Base-by-base conservation (phyloP, 2,329 filamentous ascomycete species). In the Magnaporthiopsis rhizophila region DNA sequence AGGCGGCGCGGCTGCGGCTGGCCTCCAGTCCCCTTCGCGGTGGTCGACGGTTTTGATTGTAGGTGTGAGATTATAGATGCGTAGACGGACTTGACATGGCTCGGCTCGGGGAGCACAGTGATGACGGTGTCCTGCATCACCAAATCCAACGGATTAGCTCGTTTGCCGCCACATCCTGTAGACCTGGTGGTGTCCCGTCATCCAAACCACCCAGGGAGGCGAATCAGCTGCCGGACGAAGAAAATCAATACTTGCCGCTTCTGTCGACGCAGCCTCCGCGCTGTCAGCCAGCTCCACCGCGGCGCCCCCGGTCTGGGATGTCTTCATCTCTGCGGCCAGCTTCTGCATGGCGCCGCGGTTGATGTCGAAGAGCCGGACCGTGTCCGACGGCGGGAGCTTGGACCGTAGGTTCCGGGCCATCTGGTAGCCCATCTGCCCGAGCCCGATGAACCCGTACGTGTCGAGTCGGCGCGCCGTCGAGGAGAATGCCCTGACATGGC, bases 51-150 rank as follows among this genome's bases (percentile, higher is more conserved):
- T 3, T 3, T 3, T 3, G 57, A 28, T 30, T 26, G 62, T n/a
- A 56, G 30, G n/a, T 28, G 50, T 5, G 57, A 59, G 18, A n/a
- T 18, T 73, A 98, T 92, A 64, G 88, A 83, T 60, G 86, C 80
- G 75, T 92, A 97, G 56, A 97, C 92, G 62, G 84, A 84, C 72
- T 90, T 89, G 65, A 98, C 94, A 73, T 98, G 94, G 34, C 88
- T 83, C 1, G 94, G 92, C 71, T 96, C 92, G 0, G 95, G 95
- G 1, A 99, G 85, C 65, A 92, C 92, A 15, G 93, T 96, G 64
- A 99, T 87, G 67, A 96, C 86, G 36, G 87, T 89, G 77, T 93
- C 89, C 94, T 97, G 69, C 64, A 66, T 66, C 61, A 53, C 8
- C 30, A 58, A 62, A 36, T 24, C 30, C 4, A 30, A 30, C 30